phyloP scores from a whole-genome alignment of 2,329 filamentous ascomycete genomes.

The Myriosclerotinia curreyana region DNA sequence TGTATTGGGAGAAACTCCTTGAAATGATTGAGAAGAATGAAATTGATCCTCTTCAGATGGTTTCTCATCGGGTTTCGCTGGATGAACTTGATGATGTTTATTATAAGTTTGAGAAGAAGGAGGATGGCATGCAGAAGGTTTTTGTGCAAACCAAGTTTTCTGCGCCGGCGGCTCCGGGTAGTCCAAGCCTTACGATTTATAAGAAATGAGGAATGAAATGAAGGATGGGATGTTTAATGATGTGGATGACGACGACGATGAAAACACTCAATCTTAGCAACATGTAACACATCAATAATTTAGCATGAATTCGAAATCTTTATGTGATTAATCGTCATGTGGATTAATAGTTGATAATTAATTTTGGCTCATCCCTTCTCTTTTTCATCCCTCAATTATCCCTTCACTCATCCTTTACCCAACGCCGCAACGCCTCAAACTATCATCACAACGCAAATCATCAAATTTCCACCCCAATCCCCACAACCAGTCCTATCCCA shows the following conservation, averaged over 20 bases:
- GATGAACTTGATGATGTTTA: constrained; percentile 71
- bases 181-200: constrained; percentile 40
- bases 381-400: not conserved
- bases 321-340: not conserved
- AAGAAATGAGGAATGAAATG: not conserved
- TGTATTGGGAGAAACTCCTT: constrained; percentile 80
- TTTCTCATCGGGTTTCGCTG: constrained; percentile 72
- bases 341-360: not conserved
- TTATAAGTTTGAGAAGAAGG: constrained; percentile 53
- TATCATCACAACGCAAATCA: not conserved
- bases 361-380: not conserved
- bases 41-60: constrained; percentile 75
- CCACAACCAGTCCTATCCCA: not conserved
- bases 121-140: constrained; percentile 77
- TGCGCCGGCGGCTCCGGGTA: constrained; percentile 48
- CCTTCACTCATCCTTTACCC: not conserved
- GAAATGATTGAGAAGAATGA: constrained; percentile 61
- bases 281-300: not conserved
- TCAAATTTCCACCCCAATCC: not conserved
- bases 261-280: not conserved
- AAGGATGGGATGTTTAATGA: not conserved
- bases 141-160: constrained; percentile 61
- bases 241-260: not conserved
- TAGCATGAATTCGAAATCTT: not conserved
- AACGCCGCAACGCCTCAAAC: not conserved